A percentile compares a stretch with the other conserved stretches of the same genome.
phyloP scores from a whole-genome alignment of 2,329 filamentous ascomycete species.

The Diplodia corticola region DNA sequence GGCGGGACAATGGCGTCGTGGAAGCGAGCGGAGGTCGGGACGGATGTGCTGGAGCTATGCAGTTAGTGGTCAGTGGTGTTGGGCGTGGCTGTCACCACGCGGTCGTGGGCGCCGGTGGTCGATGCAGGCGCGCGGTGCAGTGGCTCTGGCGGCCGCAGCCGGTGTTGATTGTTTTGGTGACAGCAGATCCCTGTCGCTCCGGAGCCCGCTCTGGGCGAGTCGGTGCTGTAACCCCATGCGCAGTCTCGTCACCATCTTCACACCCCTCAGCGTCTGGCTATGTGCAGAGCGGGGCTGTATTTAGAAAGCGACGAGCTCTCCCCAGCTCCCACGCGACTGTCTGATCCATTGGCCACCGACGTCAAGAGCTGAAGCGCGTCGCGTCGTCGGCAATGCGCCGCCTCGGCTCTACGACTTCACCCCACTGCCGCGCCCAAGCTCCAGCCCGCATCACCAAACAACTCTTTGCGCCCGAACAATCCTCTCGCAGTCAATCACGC shows the following conservation, averaged over 20 bases:
- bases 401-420: slow-evolving; percentile 15
- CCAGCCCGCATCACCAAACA: slow-evolving; percentile 5
- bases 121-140: slow-evolving; percentile 1
- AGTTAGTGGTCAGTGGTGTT: slow-evolving; percentile 17
- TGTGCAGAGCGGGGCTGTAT: not conserved
- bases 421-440: slow-evolving; percentile 21
- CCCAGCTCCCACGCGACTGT: not conserved
- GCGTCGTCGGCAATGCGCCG: not conserved
- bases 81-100: not conserved
- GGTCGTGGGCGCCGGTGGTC: slow-evolving; percentile 2
- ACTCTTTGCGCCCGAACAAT: not conserved
- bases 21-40: too few relatives aligned
- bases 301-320: not conserved
- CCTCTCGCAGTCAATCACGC: not conserved
- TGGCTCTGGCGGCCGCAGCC: not conserved
- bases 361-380: not conserved
- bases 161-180: slow-evolving; percentile 23
- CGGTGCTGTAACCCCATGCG: not conserved
- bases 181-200: slow-evolving; percentile 17
- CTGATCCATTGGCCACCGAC: not conserved
- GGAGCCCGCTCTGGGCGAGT: slow-evolving; percentile 1
- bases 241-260: not conserved
- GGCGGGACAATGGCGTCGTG: not conserved
- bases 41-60: not conserved
- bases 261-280: not conserved